Conservation (phyloP, 305 asterid genomes). For the Solanum hybrid region DNA sequence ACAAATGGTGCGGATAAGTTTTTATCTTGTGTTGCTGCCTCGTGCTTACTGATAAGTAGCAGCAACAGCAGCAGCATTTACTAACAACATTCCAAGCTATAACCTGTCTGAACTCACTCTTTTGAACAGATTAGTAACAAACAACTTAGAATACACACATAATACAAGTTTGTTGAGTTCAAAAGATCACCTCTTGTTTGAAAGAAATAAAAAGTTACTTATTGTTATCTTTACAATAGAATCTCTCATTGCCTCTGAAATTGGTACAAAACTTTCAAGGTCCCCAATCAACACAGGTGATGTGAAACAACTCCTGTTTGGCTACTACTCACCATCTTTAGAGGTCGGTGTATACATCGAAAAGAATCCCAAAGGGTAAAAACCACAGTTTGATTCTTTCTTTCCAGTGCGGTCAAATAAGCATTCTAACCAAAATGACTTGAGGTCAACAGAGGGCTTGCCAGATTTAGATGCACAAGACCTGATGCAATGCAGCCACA, state of each 20-base stretch:
- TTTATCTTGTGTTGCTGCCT: not conserved
- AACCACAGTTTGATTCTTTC: not conserved
- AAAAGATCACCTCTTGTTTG: not conserved
- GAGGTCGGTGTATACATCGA: not conserved
- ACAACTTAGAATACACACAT: not conserved
- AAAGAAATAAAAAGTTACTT: not conserved
- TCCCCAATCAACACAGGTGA: not conserved
- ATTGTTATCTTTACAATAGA: not conserved
- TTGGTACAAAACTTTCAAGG: not conserved
- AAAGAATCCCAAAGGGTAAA: not conserved
- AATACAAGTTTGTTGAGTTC: not conserved
- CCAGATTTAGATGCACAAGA: not conserved
- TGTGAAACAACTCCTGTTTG: not conserved
- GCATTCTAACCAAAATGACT: not conserved
- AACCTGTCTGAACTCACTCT: not conserved
- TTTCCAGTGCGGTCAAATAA: not conserved
- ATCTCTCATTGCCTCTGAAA: not conserved
- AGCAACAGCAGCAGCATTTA: not conserved
- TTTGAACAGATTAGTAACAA: not conserved
- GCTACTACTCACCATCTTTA: not conserved
- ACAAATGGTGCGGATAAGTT: not conserved
- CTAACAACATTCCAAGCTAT: not conserved
- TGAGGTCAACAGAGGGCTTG: not conserved
- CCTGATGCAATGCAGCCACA: not conserved
- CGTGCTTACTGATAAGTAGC: not conserved